Evolutionary conservation across 2,329 filamentous ascomycete genomes (phyloP), one percentile per base, ranked within the genome.

Genomic region (Trichoderma atroviride): DNA sequence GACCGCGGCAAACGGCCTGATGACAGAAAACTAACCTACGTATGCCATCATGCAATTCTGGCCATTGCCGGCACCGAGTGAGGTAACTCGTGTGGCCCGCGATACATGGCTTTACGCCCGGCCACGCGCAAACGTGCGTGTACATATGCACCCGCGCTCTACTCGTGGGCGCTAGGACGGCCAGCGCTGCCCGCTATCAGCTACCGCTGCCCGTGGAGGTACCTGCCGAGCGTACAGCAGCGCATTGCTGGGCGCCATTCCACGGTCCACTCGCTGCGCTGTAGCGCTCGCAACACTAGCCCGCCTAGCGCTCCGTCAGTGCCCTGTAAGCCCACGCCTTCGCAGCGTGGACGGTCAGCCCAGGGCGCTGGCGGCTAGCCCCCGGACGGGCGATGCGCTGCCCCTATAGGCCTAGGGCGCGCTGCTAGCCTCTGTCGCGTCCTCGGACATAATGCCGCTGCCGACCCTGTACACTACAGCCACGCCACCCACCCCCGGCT

Each of bases 381-480:
- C 40, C 11, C 27, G 22, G 2, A 3, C 27, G 27, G 19, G 16
- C 27, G 5, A 0, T n/a, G 35, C 9, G 31, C 27, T 24, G 5
- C 61, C 50, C 16, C 14, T 14, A 13, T 1, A 19, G 62, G 62
- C 13, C 16, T 65, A 65, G 10, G 5, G 5, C n/a, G 61, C 47
- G 47, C 58, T 19, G 58, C 37, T 31, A 43, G 22, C 43, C 52
- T n/a, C 37, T 66, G 37, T 66, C 63, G 63, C 66, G 66, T n/a
- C 66, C 78, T 81, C 80, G 80, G 80, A 81, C 79, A 81, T 81
- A 81, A 80, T 78, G 73, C 79, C 74, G 74, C 75, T 73, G 76
- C 79, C 78, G 78, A 80, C 29, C 19, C 22, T 11, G n/a, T 74
- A 59, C 40, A 19, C 71, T 78, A 70, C 61, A 69, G 58, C 71